phyloP scores from a whole-genome alignment of 441 rosid species.

The Capsella rubella region DNA sequence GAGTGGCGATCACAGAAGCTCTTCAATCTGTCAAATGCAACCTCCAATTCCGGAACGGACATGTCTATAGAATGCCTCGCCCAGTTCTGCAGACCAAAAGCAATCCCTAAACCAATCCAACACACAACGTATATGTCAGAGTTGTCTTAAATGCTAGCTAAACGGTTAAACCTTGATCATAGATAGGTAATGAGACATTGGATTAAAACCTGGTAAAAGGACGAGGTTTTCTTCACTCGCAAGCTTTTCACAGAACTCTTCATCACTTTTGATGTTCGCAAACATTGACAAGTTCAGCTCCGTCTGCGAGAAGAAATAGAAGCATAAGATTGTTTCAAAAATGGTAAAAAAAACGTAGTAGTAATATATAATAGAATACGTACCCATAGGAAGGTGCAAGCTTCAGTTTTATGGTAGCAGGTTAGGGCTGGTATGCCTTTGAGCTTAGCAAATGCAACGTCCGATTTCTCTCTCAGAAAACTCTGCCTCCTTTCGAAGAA shows the following conservation, averaged over 20 bases:
- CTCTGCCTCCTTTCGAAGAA: conserved; percentile 7
- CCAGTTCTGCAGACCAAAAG: conserved; percentile 42
- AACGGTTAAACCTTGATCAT: background rate
- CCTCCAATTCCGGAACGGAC: conserved; percentile 25
- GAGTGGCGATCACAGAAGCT: conserved; percentile 36
- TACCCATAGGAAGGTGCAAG: conserved; percentile 43
- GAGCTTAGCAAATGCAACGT: conserved; percentile 26
- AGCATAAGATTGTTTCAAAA: background rate
- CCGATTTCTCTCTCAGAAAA: conserved; percentile 28
- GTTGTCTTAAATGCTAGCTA: background rate
- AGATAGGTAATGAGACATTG: background rate
- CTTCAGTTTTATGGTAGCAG: conserved; percentile 40
- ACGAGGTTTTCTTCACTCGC: conserved; percentile 54
- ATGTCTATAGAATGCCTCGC: conserved; percentile 42
- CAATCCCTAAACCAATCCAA: conserved; percentile 33
- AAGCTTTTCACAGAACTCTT: conserved; percentile 51
- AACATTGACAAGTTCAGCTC: conserved; percentile 42
- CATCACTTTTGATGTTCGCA: conserved; percentile 44
- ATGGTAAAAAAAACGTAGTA: background rate
- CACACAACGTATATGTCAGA: background rate
- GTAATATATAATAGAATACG: background rate
- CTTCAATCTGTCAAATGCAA: conserved; percentile 40
- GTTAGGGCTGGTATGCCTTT: conserved; percentile 35
- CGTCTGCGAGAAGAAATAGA: conserved; percentile 35
- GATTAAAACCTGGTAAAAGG: conserved; percentile 47